Evolutionary conservation across 495 filamentous ascomycete species (phyloP), one percentile per base, ranked within the genome.

Genomic region (Aspergillus homomorphus): DNA sequence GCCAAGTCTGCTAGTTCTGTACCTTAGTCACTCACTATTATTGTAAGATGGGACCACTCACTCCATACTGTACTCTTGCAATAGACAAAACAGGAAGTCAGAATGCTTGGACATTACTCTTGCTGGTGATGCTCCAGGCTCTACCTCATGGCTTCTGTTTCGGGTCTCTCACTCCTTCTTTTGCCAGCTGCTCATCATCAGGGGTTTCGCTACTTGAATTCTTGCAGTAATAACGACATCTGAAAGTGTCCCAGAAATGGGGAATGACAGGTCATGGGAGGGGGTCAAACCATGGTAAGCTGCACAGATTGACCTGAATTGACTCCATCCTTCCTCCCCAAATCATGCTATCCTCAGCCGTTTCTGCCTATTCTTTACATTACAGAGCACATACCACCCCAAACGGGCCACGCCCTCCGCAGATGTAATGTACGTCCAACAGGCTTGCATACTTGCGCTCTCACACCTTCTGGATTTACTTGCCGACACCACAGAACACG

Each of bases 1-100:
- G 62, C 62, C 62, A 62, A 65, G 62, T 62, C 59, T 55, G 43
- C 58, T 44, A 59, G 62, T 45, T 59, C 56, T 51, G 10, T 4
- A 10, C 26, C 4, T 54, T 51, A 56, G 51, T 56, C 10, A 24
- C 28, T 53, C 10, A 38, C 20, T 33, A 52, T 56, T 51, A 52
- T 52, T 52, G 48, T 58, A 58, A 24, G 38, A 61, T 57, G 54
- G 54, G 53, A 49, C 58, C 58, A 59, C 51, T 50, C 42, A 54
- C 23, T 21, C 28, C 30, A 57, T 55, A 44, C 50, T 51, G 51
- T 54, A 46, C 45, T 45, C 45, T 59, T 56, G 38, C 19, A 21
- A 45, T 20, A 28, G 44, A 24, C 28, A 42, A 56, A 56, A 50
- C 4, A n/a, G 48, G 48, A 51, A 51, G 1, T 18, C 23, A 51